Percentiles rank a stretch among this genome's conserved stretches.
These are phyloP conservation scores for Dillenia turbinata DNA, from an alignment of 164 flowering plant genomes.

Conservation along the genomic window DNA sequence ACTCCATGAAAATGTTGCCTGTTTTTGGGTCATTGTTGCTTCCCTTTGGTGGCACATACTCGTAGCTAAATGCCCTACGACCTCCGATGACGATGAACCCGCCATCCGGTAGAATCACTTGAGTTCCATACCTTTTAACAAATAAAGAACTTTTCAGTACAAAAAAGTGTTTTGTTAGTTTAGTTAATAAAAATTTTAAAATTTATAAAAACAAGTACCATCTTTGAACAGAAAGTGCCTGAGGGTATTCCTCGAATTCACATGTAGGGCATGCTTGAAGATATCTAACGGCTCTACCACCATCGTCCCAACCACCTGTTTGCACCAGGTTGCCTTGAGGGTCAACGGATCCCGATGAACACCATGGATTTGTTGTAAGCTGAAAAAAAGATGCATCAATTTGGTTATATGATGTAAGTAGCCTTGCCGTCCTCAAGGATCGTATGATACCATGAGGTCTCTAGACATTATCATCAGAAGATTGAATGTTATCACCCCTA, in stretches of 20 bases:
- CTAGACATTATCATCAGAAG: no score
- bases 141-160: not conserved
- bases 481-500: no score
- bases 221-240: conserved; percentile 39
- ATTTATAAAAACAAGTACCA: conserved; percentile 36
- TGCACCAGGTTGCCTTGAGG: conserved; percentile 53
- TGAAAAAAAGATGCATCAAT: conserved; percentile 8
- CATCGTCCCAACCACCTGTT: conserved; percentile 65
- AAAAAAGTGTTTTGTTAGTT: no score
- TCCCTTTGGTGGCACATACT: conserved; percentile 51
- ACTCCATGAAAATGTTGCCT: conserved; percentile 17
- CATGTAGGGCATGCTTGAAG: conserved; percentile 32
- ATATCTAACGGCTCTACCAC: conserved; percentile 41
- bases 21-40: conserved; percentile 4
- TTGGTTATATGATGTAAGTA: not conserved
- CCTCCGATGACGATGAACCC: conserved; percentile 64
- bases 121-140: conserved; percentile 60
- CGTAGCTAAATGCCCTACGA: conserved; percentile 50
- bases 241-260: conserved; percentile 44
- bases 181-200: not conserved
- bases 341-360: conserved; percentile 68
- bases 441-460: no score
- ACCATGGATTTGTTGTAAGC: conserved; percentile 71
- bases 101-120: conserved; percentile 55
- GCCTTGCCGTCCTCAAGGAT: no score